phyloP scores from a whole-genome alignment of 345 rosid species.

The Carallia brachiata region DNA sequence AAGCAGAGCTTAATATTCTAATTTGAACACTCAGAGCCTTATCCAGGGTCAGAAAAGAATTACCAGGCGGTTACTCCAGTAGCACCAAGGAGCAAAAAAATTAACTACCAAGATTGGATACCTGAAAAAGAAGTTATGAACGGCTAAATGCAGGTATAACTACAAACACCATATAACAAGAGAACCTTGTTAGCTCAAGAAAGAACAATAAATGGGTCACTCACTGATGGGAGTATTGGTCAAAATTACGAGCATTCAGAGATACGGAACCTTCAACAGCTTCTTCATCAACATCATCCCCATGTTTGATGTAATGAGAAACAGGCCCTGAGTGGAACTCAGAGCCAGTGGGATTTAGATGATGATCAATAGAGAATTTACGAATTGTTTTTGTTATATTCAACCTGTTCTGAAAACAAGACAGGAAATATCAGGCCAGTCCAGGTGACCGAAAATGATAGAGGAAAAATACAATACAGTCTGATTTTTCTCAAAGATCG shows the following conservation, averaged over 20 bases:
- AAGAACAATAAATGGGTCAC: slow-evolving; percentile 28
- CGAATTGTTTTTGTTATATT: slow-evolving; percentile 93
- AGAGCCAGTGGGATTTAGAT: slow-evolving; percentile 77
- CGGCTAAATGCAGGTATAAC: slow-evolving; percentile 3
- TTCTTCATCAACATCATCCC: slow-evolving; percentile 70
- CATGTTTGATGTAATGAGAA: slow-evolving; percentile 65
- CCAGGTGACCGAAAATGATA: not conserved
- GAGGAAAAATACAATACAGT: not conserved
- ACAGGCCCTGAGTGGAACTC: slow-evolving; percentile 76
- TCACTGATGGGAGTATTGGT: slow-evolving; percentile 69
- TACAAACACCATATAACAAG: slow-evolving; percentile 5
- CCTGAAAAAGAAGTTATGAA: slow-evolving; percentile 43
- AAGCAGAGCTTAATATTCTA: not conserved
- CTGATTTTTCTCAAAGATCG: not conserved
- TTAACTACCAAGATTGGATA: slow-evolving; percentile 83
- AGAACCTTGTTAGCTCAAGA: slow-evolving; percentile 5
- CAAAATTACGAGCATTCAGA: slow-evolving; percentile 63
- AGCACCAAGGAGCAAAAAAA: slow-evolving; percentile 98
- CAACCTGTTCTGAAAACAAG: slow-evolving; percentile 87
- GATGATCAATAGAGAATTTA: slow-evolving; percentile 79
- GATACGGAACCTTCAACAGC: slow-evolving; percentile 58
- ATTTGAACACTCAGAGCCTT: not conserved
- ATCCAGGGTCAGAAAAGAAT: slow-evolving; percentile 10
- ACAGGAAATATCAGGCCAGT: slow-evolving; percentile 26
- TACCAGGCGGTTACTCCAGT: slow-evolving; percentile 96